Conservation (phyloP, 768 basidiomycete species). For the Phlegmacium glaucopus region DNA sequence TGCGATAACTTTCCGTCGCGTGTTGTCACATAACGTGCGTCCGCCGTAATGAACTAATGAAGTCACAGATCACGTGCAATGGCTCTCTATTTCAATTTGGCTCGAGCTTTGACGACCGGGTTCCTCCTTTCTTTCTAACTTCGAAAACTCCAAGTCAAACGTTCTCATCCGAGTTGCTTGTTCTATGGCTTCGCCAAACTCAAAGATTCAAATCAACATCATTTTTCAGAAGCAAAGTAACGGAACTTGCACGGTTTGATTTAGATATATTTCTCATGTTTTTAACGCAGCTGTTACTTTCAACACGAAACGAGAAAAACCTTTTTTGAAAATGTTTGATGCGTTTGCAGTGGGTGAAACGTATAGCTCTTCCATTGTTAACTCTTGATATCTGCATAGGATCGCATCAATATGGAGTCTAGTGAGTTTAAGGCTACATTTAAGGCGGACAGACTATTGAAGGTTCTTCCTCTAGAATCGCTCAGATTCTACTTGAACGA, state of each 20-base stretch:
- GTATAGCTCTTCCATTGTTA: background rate
- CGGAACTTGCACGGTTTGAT: background rate
- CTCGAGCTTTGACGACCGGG: too few species aligned
- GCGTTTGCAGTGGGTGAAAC: constrained; percentile 15
- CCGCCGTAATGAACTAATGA: too few species aligned
- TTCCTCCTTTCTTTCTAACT: too few species aligned
- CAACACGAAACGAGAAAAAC: constrained; percentile 13
- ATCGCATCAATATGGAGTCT: constrained; percentile 9
- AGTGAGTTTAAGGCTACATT: background rate
- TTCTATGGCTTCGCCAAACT: background rate
- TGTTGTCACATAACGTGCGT: too few species aligned
- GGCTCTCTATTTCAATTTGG: too few species aligned
- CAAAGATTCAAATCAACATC: constrained; percentile 14
- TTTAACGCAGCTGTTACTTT: constrained; percentile 14
- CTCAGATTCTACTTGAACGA: constrained; percentile 9
- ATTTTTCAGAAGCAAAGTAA: constrained; percentile 12
- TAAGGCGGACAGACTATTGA: background rate
- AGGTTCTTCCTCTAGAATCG: background rate
- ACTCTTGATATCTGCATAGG: background rate
- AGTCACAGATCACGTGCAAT: too few species aligned
- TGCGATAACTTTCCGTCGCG: too few species aligned
- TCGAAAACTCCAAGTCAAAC: too few species aligned
- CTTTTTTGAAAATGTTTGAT: constrained; percentile 16
- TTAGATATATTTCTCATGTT: background rate
- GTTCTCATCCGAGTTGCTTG: too few species aligned